Percentiles rank a stretch among this genome's conserved stretches.
Evolutionary conservation across 495 filamentous ascomycete genomes (phyloP).

Genomic region (Neurospora sp.): DNA sequence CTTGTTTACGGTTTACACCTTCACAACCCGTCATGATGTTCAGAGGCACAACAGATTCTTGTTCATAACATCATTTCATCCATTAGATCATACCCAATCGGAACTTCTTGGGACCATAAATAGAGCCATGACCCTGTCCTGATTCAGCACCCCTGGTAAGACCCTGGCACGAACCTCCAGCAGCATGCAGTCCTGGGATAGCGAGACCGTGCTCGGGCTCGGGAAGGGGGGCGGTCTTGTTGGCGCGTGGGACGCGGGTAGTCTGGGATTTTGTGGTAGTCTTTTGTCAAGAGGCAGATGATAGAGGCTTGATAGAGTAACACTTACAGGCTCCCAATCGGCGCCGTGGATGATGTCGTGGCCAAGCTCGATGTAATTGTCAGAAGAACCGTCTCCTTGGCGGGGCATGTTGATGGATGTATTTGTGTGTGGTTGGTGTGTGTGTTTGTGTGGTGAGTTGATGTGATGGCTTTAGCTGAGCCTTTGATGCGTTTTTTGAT

Average conservation of each 20-base stretch:
- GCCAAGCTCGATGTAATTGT: conserved; percentile 26
- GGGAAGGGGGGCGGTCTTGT: conserved; percentile 32
- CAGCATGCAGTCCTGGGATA: conserved; percentile 19
- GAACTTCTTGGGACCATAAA: not conserved
- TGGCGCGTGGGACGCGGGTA: conserved; percentile 21
- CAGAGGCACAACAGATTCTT: not conserved
- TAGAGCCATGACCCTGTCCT: conserved; percentile 13
- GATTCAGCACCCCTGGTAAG: conserved; percentile 14
- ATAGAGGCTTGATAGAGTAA: not conserved
- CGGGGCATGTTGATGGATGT: conserved; percentile 25
- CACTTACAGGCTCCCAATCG: conserved; percentile 15
- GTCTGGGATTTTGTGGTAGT: conserved; percentile 3
- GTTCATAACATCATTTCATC: not conserved
- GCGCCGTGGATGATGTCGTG: conserved; percentile 34
- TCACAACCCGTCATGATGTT: not conserved
- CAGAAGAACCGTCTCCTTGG: conserved; percentile 24
- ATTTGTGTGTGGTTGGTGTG: not conserved
- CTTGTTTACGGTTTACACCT: not conserved
- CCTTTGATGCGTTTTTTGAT: not conserved
- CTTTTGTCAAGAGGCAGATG: not conserved
- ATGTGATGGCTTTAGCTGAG: not conserved
- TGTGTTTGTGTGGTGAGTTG: not conserved
- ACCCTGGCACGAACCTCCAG: conserved; percentile 24
- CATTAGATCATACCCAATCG: not conserved
- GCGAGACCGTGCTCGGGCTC: conserved; percentile 25